Evolutionary conservation across 306 rosid genomes (phyloP), one percentile per base, ranked within the genome.

Genomic region (Morella rubra): DNA sequence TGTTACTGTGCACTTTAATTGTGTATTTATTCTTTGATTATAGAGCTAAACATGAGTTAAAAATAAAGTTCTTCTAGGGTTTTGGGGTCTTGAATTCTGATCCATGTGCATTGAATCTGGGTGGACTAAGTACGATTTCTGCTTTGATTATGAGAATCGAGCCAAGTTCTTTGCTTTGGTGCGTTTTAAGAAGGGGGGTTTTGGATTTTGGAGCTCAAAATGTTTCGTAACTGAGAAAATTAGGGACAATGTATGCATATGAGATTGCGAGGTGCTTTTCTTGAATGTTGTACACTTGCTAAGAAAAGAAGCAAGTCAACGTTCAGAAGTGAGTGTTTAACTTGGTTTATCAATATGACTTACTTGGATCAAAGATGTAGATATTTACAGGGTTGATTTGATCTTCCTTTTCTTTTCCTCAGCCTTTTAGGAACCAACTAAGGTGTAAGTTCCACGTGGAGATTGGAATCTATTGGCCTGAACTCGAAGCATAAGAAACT

Each of bases 81-180:
- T 72, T 54, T 47, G 45, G 24, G 55, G 6, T 66, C 11, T 69
- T 58, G 27, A 74, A 59, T 83, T 81, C 79, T 76, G 53, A 75
- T 84, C 77, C 54, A 50, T 67, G 76, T 74, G 75, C 66, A 64
- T 76, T 76, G 44, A 42, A 20, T 79, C 62, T 71, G 71, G 58
- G 81, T 61, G 69, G 53, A 67, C 78, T 81, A 42, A 59, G 72
- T 73, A 62, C 50, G 61, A 73, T 71, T 37, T 61, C 73, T 64
- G 73, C 27, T 18, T 73, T 54, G 84, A 82, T 87, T 82, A 73
- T 77, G 58, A 74, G 69, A 81, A 65, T 78, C 80, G 74, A 82
- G 78, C 79, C 76, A 81, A 59, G 73, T 78, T 58, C 69, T 77
- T 47, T n/a, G 16, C 51, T 18, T 32, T 54, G 27, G 81, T 71